Evolutionary conservation across 2,329 filamentous ascomycete species (phyloP), one percentile per base, ranked within the genome.

Genomic region (Diaporthe helianthi): DNA sequence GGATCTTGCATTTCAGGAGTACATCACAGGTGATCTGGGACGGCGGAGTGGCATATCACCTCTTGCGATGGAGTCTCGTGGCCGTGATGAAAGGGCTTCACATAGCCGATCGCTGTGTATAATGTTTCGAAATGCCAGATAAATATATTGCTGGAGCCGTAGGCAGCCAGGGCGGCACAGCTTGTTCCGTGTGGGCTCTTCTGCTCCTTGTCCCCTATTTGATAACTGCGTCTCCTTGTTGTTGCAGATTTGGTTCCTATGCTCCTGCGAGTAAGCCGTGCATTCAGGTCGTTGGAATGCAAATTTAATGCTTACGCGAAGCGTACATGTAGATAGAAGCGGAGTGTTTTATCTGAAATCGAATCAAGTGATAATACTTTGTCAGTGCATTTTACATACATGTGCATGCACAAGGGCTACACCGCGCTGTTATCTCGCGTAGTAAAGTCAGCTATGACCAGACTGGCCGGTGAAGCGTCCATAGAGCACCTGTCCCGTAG

Each of bases 1-100:
- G 58, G 58, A 63, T 63, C 58, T 63, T 63, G 58, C 58, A 63
- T 63, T 63, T 49, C 29, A 49, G 58, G 58, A 63, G 58, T 63
- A 63, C n/a, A 63, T 63, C 58, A 61, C 55, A 4, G 58, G 58
- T 49, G 58, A 63, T 63, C 41, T 63, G 41, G 53, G 46, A 47
- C 52, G 22, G 64, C 41, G 46, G 53, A 55, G 52, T 36, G 44
- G 29, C 36, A 47, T 36, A 67, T 58, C 51, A 46, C 52, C 64
- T 49, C 29, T 58, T 46, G 53, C 31, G 52, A 44, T 66, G 64
- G 52, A 49, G 64, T 49, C 44, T 49, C 36, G 29, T 19, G 52
- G 22, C 33, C 41, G 52, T 5, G 49, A 36, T 46, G 47, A 29
- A 47, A 29, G 29, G 51, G 44, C 51, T 49, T 44, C 64, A 67